These are phyloP conservation scores for Speleostelium caveatum DNA, from an alignment of 78 protist genomes.

Conservation along the genomic window DNA sequence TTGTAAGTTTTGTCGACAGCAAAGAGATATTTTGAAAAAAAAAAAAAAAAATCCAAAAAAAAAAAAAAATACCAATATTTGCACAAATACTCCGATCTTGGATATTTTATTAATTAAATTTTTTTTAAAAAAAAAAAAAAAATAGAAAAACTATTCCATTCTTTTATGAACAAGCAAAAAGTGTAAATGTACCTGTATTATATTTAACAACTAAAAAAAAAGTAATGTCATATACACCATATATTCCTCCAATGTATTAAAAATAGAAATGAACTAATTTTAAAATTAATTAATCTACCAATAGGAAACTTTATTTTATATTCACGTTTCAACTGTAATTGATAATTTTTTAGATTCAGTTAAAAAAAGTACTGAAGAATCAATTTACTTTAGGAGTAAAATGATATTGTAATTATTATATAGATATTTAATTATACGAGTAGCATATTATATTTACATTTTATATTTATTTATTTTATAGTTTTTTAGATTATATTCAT, in stretches of 20 bases:
- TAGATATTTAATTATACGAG: too few species aligned
- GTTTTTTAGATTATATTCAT: too few species aligned
- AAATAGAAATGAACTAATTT: background rate
- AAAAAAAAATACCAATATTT: too few species aligned
- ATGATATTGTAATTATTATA: constrained; percentile 12
- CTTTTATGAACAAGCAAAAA: constrained; percentile 6
- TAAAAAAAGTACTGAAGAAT: constrained; percentile 36
- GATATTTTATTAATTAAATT: too few species aligned
- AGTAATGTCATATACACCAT: too few species aligned
- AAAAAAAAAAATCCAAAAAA: too few species aligned
- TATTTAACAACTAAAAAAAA: background rate
- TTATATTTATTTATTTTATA: too few species aligned
- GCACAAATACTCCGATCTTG: too few species aligned
- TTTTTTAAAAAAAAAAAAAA: too few species aligned
- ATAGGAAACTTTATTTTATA: constrained; percentile 7
- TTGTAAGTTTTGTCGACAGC: constrained; percentile 47
- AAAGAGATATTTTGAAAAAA: too few species aligned
- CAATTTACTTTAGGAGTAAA: constrained; percentile 41
- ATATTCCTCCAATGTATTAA: too few species aligned
- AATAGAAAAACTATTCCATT: constrained; percentile 36
- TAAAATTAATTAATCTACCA: background rate
- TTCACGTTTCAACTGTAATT: constrained; percentile 6
- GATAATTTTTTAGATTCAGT: background rate
- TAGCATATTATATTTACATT: too few species aligned
- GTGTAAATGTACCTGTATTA: background rate